Evolutionary conservation across 2,329 filamentous ascomycete species (phyloP).

Genomic region (Mollisiaceae sp.): DNA sequence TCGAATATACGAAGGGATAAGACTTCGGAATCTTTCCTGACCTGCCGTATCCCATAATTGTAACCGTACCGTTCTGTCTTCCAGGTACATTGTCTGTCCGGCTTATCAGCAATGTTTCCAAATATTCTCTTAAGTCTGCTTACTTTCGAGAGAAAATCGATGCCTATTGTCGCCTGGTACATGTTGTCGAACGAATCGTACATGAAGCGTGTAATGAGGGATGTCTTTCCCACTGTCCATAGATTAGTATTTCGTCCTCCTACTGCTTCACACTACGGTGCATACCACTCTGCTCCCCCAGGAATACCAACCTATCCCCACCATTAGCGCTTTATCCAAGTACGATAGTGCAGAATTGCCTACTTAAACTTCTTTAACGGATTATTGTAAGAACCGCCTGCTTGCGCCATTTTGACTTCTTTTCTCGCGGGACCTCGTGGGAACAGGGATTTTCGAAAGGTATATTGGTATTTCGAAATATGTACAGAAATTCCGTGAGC

Average conservation of each 20-base stretch:
- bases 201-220: constrained; percentile 98
- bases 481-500: constrained; percentile 17
- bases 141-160: constrained; percentile 98
- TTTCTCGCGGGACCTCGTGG: not conserved
- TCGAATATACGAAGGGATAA: constrained; percentile 98
- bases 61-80: constrained; percentile 95
- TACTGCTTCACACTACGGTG: constrained; percentile 31
- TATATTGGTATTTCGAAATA: constrained; percentile 5
- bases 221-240: constrained; percentile 92
- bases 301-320: constrained; percentile 80
- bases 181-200: constrained; percentile 99
- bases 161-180: constrained; percentile 99
- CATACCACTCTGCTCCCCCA: constrained; percentile 98
- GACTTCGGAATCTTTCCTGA: constrained; percentile 93
- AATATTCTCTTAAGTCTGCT: constrained; percentile 33
- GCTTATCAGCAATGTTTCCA: constrained; percentile 27
- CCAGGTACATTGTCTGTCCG: constrained; percentile 93
- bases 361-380: constrained; percentile 99
- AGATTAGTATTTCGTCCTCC: constrained; percentile 29
- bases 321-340: constrained; percentile 29
- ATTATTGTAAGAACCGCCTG: constrained; percentile 92
- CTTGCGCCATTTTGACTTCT: constrained; percentile 74
- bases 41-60: constrained; percentile 99
- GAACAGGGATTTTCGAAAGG: constrained; percentile 13
- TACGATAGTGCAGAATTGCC: constrained; percentile 29